Evolutionary conservation across 2,329 filamentous ascomycete species (phyloP).

Genomic region (Colletotrichum scovillei): DNA sequence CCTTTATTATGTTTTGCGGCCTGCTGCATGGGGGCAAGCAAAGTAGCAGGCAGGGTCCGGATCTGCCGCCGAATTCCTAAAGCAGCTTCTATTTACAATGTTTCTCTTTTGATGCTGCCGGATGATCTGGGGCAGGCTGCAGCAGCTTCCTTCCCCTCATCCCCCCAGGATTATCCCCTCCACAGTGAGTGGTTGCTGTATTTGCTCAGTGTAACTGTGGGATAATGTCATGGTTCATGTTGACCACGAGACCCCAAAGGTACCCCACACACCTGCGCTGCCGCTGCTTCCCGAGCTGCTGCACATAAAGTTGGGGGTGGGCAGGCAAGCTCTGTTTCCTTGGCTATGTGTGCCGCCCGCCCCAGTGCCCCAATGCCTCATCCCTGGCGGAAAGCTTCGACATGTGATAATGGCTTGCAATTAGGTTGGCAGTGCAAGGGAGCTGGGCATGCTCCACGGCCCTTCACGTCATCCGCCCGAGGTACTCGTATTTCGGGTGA

Average conservation of each 20-base stretch:
- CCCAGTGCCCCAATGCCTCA: background rate
- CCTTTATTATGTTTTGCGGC: background rate
- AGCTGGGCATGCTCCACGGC: background rate
- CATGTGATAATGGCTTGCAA: conserved; percentile 31
- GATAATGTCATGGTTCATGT: conserved; percentile 7
- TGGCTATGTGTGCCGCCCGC: conserved; percentile 31
- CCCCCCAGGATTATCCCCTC: background rate
- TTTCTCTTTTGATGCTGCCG: background rate
- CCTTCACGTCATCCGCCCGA: background rate
- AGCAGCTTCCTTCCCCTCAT: background rate
- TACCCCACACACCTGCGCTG: conserved; percentile 11
- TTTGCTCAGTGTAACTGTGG: background rate
- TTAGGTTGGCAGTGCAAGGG: background rate
- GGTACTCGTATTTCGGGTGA: background rate
- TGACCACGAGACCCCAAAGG: conserved; percentile 26
- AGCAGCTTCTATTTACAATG: background rate
- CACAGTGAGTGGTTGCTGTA: background rate
- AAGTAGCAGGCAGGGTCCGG: background rate
- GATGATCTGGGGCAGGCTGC: conserved; percentile 8
- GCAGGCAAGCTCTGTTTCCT: conserved; percentile 19
- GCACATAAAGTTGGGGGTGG: conserved; percentile 6
- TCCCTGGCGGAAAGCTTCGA: conserved; percentile 24
- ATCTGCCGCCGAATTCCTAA: background rate
- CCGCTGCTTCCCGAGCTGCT: conserved; percentile 17
- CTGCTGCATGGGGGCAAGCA: background rate